Conservation (phyloP, 2,329 filamentous ascomycete species). For the Fusarium sp. region DNA sequence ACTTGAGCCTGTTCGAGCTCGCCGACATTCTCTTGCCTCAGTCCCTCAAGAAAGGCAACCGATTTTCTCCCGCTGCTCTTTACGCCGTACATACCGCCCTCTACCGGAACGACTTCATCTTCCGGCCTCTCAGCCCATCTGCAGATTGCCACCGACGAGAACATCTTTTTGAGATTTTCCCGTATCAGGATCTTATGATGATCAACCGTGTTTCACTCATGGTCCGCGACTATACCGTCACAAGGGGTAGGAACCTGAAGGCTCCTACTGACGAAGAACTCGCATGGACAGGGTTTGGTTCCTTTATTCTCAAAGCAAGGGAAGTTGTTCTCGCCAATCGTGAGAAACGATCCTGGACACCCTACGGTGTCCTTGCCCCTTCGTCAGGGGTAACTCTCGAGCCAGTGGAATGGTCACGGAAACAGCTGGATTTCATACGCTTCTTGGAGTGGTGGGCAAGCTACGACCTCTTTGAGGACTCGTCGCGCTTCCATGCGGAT, state of each 20-base stretch:
- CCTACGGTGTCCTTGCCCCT: conserved; percentile 58
- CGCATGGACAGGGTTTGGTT: conserved; percentile 45
- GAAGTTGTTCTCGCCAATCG: conserved; percentile 65
- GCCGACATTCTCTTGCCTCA: conserved; percentile 57
- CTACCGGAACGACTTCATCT: conserved; percentile 68
- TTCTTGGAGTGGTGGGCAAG: conserved; percentile 79
- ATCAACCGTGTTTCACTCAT: conserved; percentile 48
- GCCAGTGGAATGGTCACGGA: conserved; percentile 45
- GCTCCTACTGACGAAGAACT: conserved; percentile 33
- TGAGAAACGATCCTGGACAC: conserved; percentile 59
- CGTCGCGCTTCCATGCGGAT: conserved; percentile 68
- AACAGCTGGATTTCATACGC: conserved; percentile 64
- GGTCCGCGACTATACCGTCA: conserved; percentile 49
- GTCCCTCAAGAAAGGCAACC: conserved; percentile 49
- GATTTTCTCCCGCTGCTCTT: conserved; percentile 62
- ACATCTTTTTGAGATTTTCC: conserved; percentile 70
- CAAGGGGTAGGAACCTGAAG: conserved; percentile 27
- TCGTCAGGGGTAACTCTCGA: conserved; percentile 37
- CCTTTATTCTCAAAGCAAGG: conserved; percentile 64
- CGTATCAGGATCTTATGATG: conserved; percentile 45
- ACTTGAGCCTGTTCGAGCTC: conserved; percentile 65
- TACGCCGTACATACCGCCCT: conserved; percentile 79
- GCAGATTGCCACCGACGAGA: conserved; percentile 61
- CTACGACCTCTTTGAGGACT: conserved; percentile 63
- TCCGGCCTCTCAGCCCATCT: conserved; percentile 64